phyloP scores from a whole-genome alignment of 202 grass and related monocot species.

The Schoenoplectus triqueter region DNA sequence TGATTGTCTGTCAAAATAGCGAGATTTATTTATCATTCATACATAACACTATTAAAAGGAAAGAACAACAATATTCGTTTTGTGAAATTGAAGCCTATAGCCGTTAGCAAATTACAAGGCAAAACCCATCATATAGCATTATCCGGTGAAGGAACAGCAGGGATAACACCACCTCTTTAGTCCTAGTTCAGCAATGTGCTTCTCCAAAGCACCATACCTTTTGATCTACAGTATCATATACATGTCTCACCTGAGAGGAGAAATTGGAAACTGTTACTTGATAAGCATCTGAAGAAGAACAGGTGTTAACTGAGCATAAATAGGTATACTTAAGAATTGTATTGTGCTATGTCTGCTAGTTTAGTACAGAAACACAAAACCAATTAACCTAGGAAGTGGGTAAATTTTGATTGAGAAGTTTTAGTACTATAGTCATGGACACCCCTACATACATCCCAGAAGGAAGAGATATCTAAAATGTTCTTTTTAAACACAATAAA shows the following conservation, averaged over 20 bases:
- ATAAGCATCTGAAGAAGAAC: neutral
- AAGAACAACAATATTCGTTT: slow-evolving; percentile 15
- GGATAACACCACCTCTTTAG: slow-evolving; percentile 38
- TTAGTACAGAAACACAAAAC: neutral
- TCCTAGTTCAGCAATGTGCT: slow-evolving; percentile 52
- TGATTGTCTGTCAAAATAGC: neutral
- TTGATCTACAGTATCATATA: slow-evolving; percentile 48
- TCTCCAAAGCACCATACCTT: slow-evolving; percentile 55
- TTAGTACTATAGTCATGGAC: neutral
- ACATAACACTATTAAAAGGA: neutral
- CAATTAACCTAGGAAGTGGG: neutral
- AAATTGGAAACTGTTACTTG: neutral
- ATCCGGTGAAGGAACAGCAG: slow-evolving; percentile 33
- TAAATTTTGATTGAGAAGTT: neutral
- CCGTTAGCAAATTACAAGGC: slow-evolving; percentile 13
- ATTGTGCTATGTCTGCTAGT: neutral
- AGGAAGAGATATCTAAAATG: neutral
- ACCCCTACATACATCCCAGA: neutral
- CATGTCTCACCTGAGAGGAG: slow-evolving; percentile 48
- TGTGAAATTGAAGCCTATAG: slow-evolving; percentile 42
- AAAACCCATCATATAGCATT: slow-evolving; percentile 46
- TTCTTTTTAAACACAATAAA: neutral
- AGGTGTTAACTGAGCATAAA: neutral
- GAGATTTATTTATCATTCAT: slow-evolving; percentile 25
- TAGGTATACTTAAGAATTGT: neutral